Base-by-base conservation (phyloP, 495 filamentous ascomycete genomes). In the Aspergillus saccharolyticus region DNA sequence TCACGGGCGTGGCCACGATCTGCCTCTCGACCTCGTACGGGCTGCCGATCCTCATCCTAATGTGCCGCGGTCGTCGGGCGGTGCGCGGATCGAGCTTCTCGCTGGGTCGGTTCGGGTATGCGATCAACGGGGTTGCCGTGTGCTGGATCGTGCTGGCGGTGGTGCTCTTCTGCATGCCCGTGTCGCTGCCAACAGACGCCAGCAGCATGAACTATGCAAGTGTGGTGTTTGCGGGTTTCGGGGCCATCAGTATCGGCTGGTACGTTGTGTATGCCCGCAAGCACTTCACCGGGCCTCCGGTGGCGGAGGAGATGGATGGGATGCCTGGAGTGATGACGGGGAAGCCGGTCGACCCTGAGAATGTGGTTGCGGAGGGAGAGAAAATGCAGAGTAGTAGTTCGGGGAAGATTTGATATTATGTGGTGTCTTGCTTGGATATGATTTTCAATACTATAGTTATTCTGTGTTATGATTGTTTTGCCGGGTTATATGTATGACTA, bases 191-290 rank as follows among this genome's bases (percentile, higher is more conserved):
- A 1, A 78, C 81, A 7, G 66, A 66, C 12, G 61, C 80, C 6
- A 42, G 61, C 1, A 68, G 64, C 20, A 78, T 83, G 79, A 82
- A 87, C 67, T 87, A 87, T 66, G 84, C 84, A 22, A 80, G 74
- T 30, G 84, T 83, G 19, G 84, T 87, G 33, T 87, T 88, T 65
- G 78, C 80, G 24, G 82, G 79, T 0, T 85, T 85, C 59, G 81
- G 76, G 5, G 44, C 66, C 17, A 80, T 87, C 53, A 77, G 78
- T 43, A 63, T 81, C 14, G 61, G 78, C 0, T 90, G 86, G 86
- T 90, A 91, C 73, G 78, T 86, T 52, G 74, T 78, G 1, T 83
- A 87, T 76, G 87, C 87, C 39, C 80, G 83, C 56, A 85, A 85
- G 68, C 76, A 86, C 61, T 90, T 89, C 66, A 78, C 73, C 10